A percentile compares a stretch with the other conserved stretches of the same genome.
Evolutionary conservation across 1,139 yeast genomes (phyloP).

Genomic region (Protomyces macrosporus): DNA sequence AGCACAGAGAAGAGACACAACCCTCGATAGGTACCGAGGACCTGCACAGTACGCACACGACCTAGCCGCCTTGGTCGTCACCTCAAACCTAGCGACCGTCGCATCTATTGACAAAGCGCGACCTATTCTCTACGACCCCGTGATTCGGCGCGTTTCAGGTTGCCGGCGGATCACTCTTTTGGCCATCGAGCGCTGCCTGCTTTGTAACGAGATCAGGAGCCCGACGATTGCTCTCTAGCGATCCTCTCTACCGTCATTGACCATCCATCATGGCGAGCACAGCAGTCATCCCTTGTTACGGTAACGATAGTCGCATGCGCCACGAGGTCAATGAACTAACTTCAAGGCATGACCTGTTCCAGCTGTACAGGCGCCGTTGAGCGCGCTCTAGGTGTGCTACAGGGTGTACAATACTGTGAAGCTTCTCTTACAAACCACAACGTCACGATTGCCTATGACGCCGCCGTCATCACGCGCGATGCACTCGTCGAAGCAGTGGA

Average conservation of each 20-base stretch:
- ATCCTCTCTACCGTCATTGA: neutral
- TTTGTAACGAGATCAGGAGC: too few species aligned
- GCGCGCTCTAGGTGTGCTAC: constrained; percentile 45
- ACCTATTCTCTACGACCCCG: too few species aligned
- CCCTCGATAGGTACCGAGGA: too few species aligned
- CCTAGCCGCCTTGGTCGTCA: too few species aligned
- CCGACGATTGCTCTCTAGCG: neutral
- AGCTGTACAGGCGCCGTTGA: constrained; percentile 69
- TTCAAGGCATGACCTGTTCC: constrained; percentile 82
- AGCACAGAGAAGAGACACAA: too few species aligned
- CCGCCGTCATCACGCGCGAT: constrained; percentile 12
- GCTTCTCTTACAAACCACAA: constrained; percentile 72
- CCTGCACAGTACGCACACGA: too few species aligned
- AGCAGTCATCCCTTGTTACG: neutral
- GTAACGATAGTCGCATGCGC: neutral
- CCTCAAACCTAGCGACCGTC: too few species aligned
- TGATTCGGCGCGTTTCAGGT: too few species aligned
- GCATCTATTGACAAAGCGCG: too few species aligned
- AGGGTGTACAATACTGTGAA: constrained; percentile 50
- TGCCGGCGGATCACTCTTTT: too few species aligned
- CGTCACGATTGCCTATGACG: constrained; percentile 53
- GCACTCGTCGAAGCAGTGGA: constrained; percentile 13
- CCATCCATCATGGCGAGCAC: neutral
- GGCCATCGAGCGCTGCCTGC: too few species aligned
- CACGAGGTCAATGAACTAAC: neutral